These are phyloP conservation scores for Aspergillus diversus DNA, from an alignment of 495 filamentous ascomycete species.

Conservation along the genomic window DNA sequence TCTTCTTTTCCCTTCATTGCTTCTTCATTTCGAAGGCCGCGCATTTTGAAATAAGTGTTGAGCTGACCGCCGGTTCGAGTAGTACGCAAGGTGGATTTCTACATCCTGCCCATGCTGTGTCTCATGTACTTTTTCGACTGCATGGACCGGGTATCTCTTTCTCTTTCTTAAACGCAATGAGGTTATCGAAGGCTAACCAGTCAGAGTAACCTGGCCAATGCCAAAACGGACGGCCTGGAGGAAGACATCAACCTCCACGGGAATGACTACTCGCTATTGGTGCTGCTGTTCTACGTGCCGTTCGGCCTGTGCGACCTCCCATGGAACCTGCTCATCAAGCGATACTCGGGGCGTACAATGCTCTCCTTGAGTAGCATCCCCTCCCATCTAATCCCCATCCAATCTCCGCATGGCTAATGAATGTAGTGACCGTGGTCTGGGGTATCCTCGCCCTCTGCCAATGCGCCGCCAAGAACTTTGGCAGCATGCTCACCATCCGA, in stretches of 20 bases:
- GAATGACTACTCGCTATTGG: slow-evolving; percentile 68
- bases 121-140: slow-evolving; percentile 64
- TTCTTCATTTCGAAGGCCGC: too few species aligned
- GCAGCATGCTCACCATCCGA: slow-evolving; percentile 51
- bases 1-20: not conserved
- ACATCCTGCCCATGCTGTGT: slow-evolving; percentile 37
- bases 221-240: slow-evolving; percentile 63
- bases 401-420: slow-evolving; percentile 54
- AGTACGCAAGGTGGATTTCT: slow-evolving; percentile 37
- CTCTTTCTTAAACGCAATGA: too few species aligned
- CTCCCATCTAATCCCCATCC: slow-evolving; percentile 29
- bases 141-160: slow-evolving; percentile 62
- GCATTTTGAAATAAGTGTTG: too few species aligned
- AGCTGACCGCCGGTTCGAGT: slow-evolving; percentile 2
- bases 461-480: slow-evolving; percentile 56
- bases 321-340: slow-evolving; percentile 64
- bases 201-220: slow-evolving; percentile 61
- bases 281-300: slow-evolving; percentile 74
- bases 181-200: slow-evolving; percentile 25
- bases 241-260: slow-evolving; percentile 54
- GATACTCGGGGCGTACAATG: slow-evolving; percentile 55
- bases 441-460: slow-evolving; percentile 42
- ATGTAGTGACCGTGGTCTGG: slow-evolving; percentile 53
- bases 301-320: slow-evolving; percentile 66
- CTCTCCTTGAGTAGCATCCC: slow-evolving; percentile 30